Percentiles rank a stretch among this genome's conserved stretches.
Evolutionary conservation across 2,329 filamentous ascomycete species (phyloP).

Genomic region (Basipetospora chlamydospora): DNA sequence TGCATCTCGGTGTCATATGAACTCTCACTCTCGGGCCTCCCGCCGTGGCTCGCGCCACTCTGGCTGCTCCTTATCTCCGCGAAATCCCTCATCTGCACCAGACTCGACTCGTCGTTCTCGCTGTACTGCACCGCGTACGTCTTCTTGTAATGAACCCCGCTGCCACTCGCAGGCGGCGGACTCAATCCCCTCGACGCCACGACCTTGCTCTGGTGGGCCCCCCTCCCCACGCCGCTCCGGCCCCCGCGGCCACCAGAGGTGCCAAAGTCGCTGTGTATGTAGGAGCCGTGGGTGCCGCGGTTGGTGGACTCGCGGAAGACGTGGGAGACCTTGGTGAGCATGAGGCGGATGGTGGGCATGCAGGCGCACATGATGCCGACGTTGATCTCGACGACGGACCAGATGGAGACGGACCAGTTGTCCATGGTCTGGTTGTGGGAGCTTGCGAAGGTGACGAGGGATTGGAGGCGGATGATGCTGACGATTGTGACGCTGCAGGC

Average conservation of each 20-base stretch:
- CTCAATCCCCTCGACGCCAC: slow-evolving; percentile 3
- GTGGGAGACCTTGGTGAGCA: slow-evolving; percentile 19
- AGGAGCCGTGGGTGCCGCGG: slow-evolving; percentile 7
- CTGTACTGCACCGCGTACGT: slow-evolving; percentile 21
- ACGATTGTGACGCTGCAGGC: slow-evolving; percentile 15
- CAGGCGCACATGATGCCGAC: slow-evolving; percentile 19
- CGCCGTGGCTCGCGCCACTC: not conserved
- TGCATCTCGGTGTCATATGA: too few relatives aligned
- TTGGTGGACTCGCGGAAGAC: slow-evolving; percentile 14
- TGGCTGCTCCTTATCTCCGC: too few relatives aligned
- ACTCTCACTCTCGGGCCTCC: too few relatives aligned
- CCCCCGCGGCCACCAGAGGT: too few relatives aligned
- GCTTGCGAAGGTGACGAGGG: slow-evolving; percentile 14
- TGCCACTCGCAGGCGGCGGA: not conserved
- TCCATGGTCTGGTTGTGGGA: slow-evolving; percentile 17
- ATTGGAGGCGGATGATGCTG: slow-evolving; percentile 16
- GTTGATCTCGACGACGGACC: slow-evolving; percentile 19
- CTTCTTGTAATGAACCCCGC: slow-evolving; percentile 18
- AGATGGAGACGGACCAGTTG: slow-evolving; percentile 13
- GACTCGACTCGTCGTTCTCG: slow-evolving; percentile 16
- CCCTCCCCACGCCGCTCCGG: too few relatives aligned
- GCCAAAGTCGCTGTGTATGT: slow-evolving; percentile 13
- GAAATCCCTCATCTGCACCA: slow-evolving; percentile 17
- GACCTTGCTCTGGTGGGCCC: slow-evolving; percentile 7
- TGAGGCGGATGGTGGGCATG: slow-evolving; percentile 16